These are phyloP conservation scores for Triangularia setosa DNA, from an alignment of 2,329 filamentous ascomycete genomes.

Conservation along the genomic window DNA sequence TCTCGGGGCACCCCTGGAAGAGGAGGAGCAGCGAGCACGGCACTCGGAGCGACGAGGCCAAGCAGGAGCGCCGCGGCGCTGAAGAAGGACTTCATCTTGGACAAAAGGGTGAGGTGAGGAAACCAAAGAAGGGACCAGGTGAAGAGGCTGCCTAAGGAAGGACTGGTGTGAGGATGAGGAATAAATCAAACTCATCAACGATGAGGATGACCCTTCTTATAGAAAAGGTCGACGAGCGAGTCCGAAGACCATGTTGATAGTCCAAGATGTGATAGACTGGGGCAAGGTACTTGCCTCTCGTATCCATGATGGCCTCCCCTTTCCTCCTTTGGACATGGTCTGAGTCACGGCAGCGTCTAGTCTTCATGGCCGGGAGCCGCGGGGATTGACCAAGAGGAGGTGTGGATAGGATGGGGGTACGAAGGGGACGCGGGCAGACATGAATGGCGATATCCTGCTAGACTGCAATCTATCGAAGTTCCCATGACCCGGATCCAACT, in stretches of 20 bases:
- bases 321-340: background rate
- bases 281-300: background rate
- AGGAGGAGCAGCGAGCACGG: constrained; percentile 17
- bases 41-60: constrained; percentile 19
- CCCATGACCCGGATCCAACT: constrained; percentile 4
- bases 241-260: background rate
- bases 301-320: background rate
- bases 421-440: background rate
- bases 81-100: constrained; percentile 22
- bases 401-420: background rate
- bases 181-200: background rate
- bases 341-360: background rate
- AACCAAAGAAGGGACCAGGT: background rate
- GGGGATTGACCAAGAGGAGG: background rate
- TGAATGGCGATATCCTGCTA: background rate
- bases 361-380: background rate
- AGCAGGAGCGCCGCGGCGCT: constrained; percentile 17
- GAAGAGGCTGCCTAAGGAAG: background rate
- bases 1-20: constrained; percentile 8
- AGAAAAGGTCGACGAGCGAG: background rate
- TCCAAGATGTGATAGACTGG: background rate
- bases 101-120: background rate
- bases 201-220: background rate
- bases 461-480: background rate
- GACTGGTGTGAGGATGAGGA: constrained; percentile 6